Percentiles rank a stretch among this genome's conserved stretches.
These are phyloP conservation scores for Pseudopyrenochaeta lycopersici DNA, from an alignment of 2,329 filamentous ascomycete species.

Conservation along the genomic window DNA sequence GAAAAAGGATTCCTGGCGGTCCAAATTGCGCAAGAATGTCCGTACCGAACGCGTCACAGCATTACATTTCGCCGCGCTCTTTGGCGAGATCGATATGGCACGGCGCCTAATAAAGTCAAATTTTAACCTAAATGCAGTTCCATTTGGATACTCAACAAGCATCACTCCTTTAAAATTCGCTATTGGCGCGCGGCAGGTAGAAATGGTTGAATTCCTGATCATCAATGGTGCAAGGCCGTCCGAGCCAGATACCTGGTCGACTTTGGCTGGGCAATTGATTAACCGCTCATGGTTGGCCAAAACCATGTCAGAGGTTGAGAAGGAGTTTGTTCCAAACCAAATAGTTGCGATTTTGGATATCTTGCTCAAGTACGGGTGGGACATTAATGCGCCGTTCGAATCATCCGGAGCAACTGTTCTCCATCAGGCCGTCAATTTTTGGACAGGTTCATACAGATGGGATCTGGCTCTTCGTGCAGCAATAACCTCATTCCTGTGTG, in stretches of 20 bases:
- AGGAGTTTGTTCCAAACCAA: conserved; percentile 13
- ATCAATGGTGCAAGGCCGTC: conserved; percentile 22
- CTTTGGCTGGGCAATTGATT: conserved; percentile 28
- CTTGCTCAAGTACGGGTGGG: conserved; percentile 25
- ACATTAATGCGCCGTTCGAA: conserved; percentile 24
- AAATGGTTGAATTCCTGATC: conserved; percentile 32
- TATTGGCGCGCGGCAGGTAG: conserved; percentile 32
- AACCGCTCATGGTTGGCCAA: conserved; percentile 33
- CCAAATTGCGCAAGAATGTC: conserved; percentile 25
- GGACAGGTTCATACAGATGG: conserved; percentile 29
- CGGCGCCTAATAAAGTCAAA: conserved; percentile 18
- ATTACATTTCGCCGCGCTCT: conserved; percentile 35
- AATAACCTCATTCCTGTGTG: conserved; percentile 24
- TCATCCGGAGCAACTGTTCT: conserved; percentile 22
- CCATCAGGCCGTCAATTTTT: conserved; percentile 35
- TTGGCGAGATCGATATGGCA: conserved; percentile 37
- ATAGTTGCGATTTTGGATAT: conserved; percentile 26
- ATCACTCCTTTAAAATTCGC: conserved; percentile 30
- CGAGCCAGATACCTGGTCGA: conserved; percentile 31
- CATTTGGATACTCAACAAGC: conserved; percentile 31
- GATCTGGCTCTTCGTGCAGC: conserved; percentile 24
- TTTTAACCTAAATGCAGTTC: conserved; percentile 32
- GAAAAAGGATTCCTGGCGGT: conserved; percentile 29
- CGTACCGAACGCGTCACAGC: conserved; percentile 31
- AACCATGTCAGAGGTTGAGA: conserved; percentile 30